Conservation (phyloP, 23 red algal genomes). For the Chondrus crispus region DNA sequence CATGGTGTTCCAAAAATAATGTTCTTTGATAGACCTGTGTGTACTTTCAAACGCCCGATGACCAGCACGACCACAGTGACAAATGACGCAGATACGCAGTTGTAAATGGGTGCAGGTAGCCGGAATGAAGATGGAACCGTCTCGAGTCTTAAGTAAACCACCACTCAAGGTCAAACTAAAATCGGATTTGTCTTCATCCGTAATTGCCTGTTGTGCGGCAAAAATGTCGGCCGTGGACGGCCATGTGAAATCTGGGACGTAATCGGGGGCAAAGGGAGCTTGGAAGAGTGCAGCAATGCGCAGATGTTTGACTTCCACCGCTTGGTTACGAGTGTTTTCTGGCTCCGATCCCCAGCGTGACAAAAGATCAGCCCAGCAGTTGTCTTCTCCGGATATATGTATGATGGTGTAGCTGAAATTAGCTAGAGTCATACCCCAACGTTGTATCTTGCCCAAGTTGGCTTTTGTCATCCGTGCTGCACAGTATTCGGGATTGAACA, state of each 20-base stretch:
- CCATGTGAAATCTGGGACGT: neutral
- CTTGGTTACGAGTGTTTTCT: neutral
- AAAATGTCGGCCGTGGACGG: neutral
- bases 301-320: neutral
- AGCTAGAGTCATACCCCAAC: neutral
- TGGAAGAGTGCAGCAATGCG: neutral
- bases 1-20: neutral
- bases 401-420: neutral
- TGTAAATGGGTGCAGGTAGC: neutral
- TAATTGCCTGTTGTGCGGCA: no score
- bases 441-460: conserved; percentile 7
- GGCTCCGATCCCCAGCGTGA: neutral
- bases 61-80: neutral
- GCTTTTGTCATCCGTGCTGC: neutral
- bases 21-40: neutral
- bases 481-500: neutral
- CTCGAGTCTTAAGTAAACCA: neutral
- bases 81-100: neutral
- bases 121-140: neutral
- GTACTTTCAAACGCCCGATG: neutral
- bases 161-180: no score
- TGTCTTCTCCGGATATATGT: neutral
- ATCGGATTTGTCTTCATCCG: no score
- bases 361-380: conserved; percentile 16
- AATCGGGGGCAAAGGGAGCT: neutral